Evolutionary conservation across 148 eudicot genomes (phyloP).

Genomic region (Cornus suecica): DNA sequence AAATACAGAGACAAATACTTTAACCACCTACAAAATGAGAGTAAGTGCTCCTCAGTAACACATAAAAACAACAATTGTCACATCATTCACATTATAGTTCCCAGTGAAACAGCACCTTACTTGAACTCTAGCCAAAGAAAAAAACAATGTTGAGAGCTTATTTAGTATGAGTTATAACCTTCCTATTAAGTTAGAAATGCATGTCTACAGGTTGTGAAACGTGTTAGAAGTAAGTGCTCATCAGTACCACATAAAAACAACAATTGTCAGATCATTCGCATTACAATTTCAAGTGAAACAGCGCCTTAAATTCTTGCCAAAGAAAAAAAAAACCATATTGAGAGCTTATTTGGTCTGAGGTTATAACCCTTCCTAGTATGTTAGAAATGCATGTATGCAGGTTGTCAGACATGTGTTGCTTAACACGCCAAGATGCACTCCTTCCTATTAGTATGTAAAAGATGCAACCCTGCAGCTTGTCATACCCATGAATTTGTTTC

Average conservation of each 20-base stretch:
- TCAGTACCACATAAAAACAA: background rate
- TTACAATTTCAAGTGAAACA: background rate
- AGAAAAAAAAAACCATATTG: background rate
- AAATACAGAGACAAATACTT: constrained; percentile 90
- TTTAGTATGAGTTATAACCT: background rate
- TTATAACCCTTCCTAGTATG: background rate
- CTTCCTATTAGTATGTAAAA: no score
- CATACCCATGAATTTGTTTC: no score
- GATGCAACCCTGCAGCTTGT: no score
- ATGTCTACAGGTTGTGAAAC: background rate
- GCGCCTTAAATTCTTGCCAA: background rate
- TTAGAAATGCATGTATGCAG: background rate
- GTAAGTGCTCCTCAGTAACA: constrained; percentile 9
- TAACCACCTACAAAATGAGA: constrained; percentile 62
- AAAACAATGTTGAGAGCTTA: background rate
- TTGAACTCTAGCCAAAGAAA: background rate
- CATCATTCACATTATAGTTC: background rate
- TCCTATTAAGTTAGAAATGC: background rate
- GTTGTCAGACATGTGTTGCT: no score
- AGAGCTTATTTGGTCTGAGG: background rate
- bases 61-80: background rate
- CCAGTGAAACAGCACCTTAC: background rate
- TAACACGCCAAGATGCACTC: no score
- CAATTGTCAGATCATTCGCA: background rate
- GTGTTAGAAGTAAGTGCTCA: constrained; percentile 1